Conservation (phyloP, 1,284 basidiomycete genomes). For the Trametes sp. region DNA sequence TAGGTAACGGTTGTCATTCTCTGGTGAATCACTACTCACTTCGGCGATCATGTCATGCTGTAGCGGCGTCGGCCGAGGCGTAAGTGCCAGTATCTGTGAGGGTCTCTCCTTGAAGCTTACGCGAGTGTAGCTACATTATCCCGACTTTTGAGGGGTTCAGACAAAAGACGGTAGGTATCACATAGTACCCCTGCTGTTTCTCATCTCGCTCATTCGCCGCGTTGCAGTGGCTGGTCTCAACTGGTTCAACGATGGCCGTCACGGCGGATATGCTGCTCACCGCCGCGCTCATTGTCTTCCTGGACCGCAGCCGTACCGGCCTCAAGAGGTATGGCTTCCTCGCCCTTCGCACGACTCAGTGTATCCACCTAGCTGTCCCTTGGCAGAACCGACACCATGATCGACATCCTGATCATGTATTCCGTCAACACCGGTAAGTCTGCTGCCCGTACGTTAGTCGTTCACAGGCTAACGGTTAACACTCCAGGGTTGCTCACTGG, state of each 20-base stretch:
- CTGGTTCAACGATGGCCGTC: conserved; percentile 4
- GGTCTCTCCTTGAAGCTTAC: neutral
- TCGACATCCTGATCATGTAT: conserved; percentile 20
- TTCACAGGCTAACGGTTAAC: neutral
- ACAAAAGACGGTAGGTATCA: neutral
- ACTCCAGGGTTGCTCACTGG: conserved; percentile 6
- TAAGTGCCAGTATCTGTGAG: neutral
- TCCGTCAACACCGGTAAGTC: conserved; percentile 18
- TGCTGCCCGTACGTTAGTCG: neutral
- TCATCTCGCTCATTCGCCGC: neutral
- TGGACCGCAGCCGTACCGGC: conserved; percentile 16
- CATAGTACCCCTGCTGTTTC: neutral
- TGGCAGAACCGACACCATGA: conserved; percentile 19
- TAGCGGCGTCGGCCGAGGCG: conserved; percentile 3
- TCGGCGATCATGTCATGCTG: neutral
- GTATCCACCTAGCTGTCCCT: neutral
- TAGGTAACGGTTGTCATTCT: neutral
- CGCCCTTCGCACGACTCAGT: neutral
- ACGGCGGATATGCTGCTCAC: conserved; percentile 14
- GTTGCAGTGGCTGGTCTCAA: conserved; percentile 9
- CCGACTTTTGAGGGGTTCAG: neutral
- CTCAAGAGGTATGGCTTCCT: conserved; percentile 3
- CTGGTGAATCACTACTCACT: neutral
- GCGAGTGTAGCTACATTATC: neutral
- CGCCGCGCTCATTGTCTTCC: neutral